phyloP scores from a whole-genome alignment of 306 rosid species.

The Rubus parviflorus region DNA sequence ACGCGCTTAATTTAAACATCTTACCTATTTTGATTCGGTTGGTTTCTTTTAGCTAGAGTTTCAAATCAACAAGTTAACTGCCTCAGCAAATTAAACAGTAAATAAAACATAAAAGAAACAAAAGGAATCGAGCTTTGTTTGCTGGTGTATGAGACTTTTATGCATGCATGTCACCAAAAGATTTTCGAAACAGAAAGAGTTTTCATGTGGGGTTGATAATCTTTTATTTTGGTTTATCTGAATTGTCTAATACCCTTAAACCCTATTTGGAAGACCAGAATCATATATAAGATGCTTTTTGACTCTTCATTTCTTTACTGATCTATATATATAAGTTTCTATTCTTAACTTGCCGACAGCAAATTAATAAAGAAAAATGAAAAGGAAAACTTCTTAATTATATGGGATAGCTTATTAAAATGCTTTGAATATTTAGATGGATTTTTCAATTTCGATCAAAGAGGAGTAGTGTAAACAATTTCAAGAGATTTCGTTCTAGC shows the following conservation, averaged over 20 bases:
- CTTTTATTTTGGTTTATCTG: neutral
- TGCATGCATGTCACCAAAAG: constrained; percentile 10
- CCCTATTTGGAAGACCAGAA: neutral
- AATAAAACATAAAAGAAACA: neutral
- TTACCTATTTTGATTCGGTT: neutral
- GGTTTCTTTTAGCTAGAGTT: neutral
- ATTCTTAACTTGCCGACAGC: constrained; percentile 13
- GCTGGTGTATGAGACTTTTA: constrained; percentile 2
- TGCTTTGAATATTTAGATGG: constrained; percentile 1
- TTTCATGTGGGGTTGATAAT: neutral
- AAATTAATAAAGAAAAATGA: neutral
- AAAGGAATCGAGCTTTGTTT: neutral
- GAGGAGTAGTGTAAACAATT: neutral
- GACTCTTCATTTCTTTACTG: constrained; percentile 6
- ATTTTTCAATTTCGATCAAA: neutral
- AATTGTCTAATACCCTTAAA: neutral
- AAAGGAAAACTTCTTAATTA: neutral
- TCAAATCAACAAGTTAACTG: constrained; percentile 1
- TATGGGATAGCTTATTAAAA: neutral
- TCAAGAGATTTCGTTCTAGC: neutral
- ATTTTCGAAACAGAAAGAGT: constrained; percentile 2
- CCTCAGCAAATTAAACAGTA: neutral
- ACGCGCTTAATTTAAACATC: neutral
- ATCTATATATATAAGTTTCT: neutral
- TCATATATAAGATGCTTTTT: constrained; percentile 4